Evolutionary conservation across 2,329 filamentous ascomycete species (phyloP).

Genomic region (Fusarium algeriense): DNA sequence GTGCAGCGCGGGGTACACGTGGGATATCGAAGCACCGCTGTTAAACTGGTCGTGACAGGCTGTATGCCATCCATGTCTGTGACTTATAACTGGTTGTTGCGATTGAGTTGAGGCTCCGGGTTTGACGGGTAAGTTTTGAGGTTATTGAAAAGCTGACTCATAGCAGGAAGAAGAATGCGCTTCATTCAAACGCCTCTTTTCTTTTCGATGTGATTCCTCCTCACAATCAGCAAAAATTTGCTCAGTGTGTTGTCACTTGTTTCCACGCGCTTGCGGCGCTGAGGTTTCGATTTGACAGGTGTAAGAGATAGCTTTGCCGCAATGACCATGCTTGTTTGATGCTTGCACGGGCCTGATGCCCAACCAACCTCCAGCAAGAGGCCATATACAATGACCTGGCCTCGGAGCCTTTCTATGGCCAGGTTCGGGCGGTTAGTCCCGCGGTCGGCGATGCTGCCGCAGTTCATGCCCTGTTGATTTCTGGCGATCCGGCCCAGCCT

Average conservation of each 20-base stretch:
- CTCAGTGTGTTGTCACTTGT: slow-evolving; percentile 7
- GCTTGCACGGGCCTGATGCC: slow-evolving; percentile 43
- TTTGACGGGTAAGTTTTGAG: slow-evolving; percentile 3
- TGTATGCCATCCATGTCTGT: slow-evolving; percentile 23
- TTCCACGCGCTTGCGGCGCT: slow-evolving; percentile 20
- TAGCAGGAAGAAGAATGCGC: neutral
- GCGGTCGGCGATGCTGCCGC: slow-evolving; percentile 21
- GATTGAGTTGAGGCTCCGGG: slow-evolving; percentile 31
- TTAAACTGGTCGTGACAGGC: slow-evolving; percentile 16
- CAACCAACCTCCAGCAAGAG: slow-evolving; percentile 34
- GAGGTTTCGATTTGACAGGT: slow-evolving; percentile 7
- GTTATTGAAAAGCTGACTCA: slow-evolving; percentile 32
- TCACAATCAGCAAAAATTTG: neutral
- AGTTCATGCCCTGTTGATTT: slow-evolving; percentile 12
- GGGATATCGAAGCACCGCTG: slow-evolving; percentile 29
- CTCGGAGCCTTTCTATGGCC: slow-evolving; percentile 1
- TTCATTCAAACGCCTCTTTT: neutral
- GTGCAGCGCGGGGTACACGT: slow-evolving; percentile 42
- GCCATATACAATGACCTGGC: slow-evolving; percentile 1
- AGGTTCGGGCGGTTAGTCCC: slow-evolving; percentile 14
- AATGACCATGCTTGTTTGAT: slow-evolving; percentile 27
- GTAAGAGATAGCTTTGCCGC: slow-evolving; percentile 17
- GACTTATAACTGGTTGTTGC: slow-evolving; percentile 18
- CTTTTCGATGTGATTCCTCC: neutral
- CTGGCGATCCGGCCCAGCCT: slow-evolving; percentile 28